Conservation (phyloP, 768 basidiomycete species). For the Suillus tomentosus region DNA sequence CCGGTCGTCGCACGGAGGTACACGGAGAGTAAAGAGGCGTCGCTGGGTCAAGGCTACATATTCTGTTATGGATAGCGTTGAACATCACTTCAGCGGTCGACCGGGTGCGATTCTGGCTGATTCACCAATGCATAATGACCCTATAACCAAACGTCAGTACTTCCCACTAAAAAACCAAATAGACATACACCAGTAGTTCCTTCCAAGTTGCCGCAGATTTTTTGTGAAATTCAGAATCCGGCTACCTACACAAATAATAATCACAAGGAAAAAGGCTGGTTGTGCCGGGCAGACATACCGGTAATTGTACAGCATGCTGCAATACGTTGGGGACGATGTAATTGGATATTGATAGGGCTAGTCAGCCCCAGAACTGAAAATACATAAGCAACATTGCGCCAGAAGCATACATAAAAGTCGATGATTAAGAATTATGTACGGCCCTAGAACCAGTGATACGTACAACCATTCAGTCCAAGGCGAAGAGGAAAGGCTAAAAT, state of each 20-base stretch:
- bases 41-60: not conserved
- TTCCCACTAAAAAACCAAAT: not conserved
- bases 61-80: not conserved
- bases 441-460: not conserved
- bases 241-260: not conserved
- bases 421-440: not conserved
- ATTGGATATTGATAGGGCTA: slow-evolving; percentile 3
- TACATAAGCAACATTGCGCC: not conserved
- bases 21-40: not conserved
- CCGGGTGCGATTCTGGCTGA: not conserved
- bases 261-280: not conserved
- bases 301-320: not conserved
- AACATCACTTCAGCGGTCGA: not conserved
- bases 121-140: not conserved
- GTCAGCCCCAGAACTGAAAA: slow-evolving; percentile 4
- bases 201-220: not conserved
- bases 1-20: not conserved
- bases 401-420: not conserved
- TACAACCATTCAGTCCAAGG: not conserved
- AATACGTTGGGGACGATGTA: not conserved
- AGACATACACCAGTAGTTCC: not conserved
- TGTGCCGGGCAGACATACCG: not conserved
- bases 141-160: not conserved
- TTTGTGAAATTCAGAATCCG: not conserved
- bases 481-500: not conserved